These are phyloP conservation scores for Gillenia trifoliata DNA, from an alignment of 306 rosid species.

Conservation along the genomic window DNA sequence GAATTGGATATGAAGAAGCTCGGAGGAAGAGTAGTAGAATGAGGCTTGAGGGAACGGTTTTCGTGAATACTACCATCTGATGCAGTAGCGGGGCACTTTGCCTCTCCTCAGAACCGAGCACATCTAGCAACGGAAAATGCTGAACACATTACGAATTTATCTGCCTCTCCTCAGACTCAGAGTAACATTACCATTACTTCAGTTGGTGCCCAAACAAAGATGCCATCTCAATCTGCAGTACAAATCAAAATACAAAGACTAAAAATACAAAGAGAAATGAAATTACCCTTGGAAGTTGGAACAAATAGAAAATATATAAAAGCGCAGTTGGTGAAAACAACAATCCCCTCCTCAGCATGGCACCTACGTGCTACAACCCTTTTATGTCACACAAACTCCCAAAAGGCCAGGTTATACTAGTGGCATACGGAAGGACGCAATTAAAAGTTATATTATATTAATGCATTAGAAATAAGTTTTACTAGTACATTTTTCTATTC, in stretches of 20 bases:
- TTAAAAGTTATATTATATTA: too few relatives aligned
- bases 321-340: neutral
- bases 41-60: slow-evolving; percentile 10
- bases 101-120: neutral
- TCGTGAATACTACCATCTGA: neutral
- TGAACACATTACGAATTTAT: neutral
- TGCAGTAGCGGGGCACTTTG: neutral
- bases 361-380: neutral
- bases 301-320: neutral
- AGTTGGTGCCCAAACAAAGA: slow-evolving; percentile 80
- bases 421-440: neutral
- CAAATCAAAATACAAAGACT: slow-evolving; percentile 10
- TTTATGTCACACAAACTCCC: neutral
- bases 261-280: slow-evolving; percentile 2
- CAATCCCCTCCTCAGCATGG: neutral
- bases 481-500: too few relatives aligned
- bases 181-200: slow-evolving; percentile 33
- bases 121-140: neutral
- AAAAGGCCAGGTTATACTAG: neutral
- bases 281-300: neutral
- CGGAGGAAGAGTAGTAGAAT: slow-evolving; percentile 7
- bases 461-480: too few relatives aligned
- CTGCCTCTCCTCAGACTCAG: neutral
- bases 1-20: slow-evolving; percentile 19
- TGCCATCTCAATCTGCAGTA: slow-evolving; percentile 90